Base-by-base conservation (phyloP, 1,284 basidiomycete species). In the Puccinia polysora region DNA sequence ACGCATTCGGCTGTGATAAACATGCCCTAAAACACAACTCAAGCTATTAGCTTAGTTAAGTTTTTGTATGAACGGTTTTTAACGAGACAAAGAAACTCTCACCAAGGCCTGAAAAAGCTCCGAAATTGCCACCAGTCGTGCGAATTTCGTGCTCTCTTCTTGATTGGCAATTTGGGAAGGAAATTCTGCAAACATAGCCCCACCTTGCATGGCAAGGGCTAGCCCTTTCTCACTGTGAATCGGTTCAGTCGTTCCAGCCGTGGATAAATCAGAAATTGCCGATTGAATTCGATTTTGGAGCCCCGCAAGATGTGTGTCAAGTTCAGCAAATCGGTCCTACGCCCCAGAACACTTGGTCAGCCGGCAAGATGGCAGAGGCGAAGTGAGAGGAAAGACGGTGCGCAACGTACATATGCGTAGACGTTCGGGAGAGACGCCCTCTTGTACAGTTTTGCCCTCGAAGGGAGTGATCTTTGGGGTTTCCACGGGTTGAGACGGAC, bases 41-140 rank as follows among this genome's bases (percentile, higher is more conserved):
- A 47, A 28, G 23, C 1, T 20, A 60, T 15, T 34, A 32, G 56
- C 28, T 23, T 34, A 18, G 7, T 18, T 25, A 25, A 32, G 23
- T 56, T 40, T 40, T 36, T 1, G 12, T 34, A 23, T 15, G 6
- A 58, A 59, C 23, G 28, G 38, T 15, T 34, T 58, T 58, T n/a
- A 7, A n/a, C 52, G 34, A 34, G 18, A 15, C 5, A 43, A 25
- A 23, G 18, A 30, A 18, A n/a, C 10, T n/a, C 62, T 25, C 32
- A 67, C 64, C 25, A 53, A 38, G 14, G 64, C 49, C 38, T 28
- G 53, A 28, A 67, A 55, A 28, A 67, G 43, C 49, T 56, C 49
- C 2, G 23, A 28, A 6, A 67, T 50, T 7, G 64, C 64, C 0
- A 23, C 45, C 2, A 67, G 15, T n/a, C 55, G 34, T 40, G 52